Conservation (phyloP, 768 basidiomycete genomes). For the Lyophyllum shimeji region DNA sequence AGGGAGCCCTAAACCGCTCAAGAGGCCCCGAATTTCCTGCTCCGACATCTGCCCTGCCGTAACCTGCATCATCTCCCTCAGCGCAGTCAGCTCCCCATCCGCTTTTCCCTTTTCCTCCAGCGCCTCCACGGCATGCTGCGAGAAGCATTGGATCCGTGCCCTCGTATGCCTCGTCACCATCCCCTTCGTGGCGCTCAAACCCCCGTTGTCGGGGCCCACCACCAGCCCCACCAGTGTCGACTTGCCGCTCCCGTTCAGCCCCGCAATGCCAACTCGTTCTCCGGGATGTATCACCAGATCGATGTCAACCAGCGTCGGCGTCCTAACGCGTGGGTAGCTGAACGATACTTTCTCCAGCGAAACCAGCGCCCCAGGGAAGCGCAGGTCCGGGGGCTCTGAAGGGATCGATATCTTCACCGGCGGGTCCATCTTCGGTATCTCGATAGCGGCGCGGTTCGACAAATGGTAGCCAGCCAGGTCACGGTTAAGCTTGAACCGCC, state of each 20-base stretch:
- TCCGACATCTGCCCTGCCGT: conserved; percentile 29
- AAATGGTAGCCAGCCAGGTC: conserved; percentile 45
- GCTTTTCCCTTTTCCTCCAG: conserved; percentile 31
- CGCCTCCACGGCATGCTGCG: conserved; percentile 61
- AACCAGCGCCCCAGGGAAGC: conserved; percentile 24
- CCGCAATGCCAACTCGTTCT: conserved; percentile 24
- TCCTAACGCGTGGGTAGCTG: conserved; percentile 21
- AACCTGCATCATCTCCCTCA: conserved; percentile 18
- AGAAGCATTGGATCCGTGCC: conserved; percentile 58
- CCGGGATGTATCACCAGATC: conserved; percentile 25
- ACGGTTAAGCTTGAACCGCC: conserved; percentile 57
- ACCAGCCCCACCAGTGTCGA: conserved; percentile 37
- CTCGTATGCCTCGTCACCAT: conserved; percentile 52
- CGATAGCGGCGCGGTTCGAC: conserved; percentile 37
- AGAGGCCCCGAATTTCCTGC: conserved; percentile 36
- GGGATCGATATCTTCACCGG: conserved; percentile 34
- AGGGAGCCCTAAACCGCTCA: conserved; percentile 42
- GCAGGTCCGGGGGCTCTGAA: conserved; percentile 20
- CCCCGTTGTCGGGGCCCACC: conserved; percentile 8
- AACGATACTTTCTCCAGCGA: conserved; percentile 23
- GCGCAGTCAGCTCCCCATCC: conserved; percentile 16
- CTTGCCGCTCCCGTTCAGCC: conserved; percentile 45
- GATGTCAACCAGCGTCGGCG: conserved; percentile 17
- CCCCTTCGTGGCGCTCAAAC: conserved; percentile 42
- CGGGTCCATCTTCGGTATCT: conserved; percentile 36